Evolutionary conservation across 1,139 yeast species (phyloP), one percentile per base, ranked within the genome.

Genomic region (Suhomyces taliae): DNA sequence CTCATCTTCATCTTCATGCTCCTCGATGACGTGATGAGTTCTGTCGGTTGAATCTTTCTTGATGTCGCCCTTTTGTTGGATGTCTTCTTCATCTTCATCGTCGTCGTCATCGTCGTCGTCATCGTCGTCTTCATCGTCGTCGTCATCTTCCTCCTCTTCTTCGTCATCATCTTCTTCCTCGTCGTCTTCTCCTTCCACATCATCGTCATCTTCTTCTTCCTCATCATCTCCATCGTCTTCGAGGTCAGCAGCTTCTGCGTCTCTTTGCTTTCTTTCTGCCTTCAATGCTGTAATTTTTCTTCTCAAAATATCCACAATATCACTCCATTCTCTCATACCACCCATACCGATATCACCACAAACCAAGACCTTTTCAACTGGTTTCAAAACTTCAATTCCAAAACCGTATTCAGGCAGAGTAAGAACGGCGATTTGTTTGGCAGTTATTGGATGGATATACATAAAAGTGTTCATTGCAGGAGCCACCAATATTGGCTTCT

Each of bases 271-370:
- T 52, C 56, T 62, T 61, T 38, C 66, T 4, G 65, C 65, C 50
- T 68, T 69, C 44, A 76, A 63, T 9, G 69, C 57, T 34, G 60
- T 70, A 54, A 72, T 78, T 53, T 74, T 75, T 49, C 82, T 77
- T 44, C 89, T 83, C 46, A 90, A 66, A 12, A 83, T 81, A 58
- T 90, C 97, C 9, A 90, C 97, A 46, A 91, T 81, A 54, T 90
- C 97, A 52, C 83, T 79, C 97, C 97, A 91, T 67, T 93, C 98
- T 60, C 96, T 78, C 99, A 93, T 93, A 8, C 98, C 99, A 27
- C 99, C 99, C 85, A 81, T 87, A 3, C 99, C 99, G 49, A 93
- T 89, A 66, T 93, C 99, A 43, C 99, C 99, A 72, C 96, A 90
- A 5, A 89, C 90, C 54, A 90, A 75, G 7, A 91, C 95, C 65